Evolutionary conservation across 257 asterid genomes (phyloP).

Genomic region (Plectranthus barbatus): DNA sequence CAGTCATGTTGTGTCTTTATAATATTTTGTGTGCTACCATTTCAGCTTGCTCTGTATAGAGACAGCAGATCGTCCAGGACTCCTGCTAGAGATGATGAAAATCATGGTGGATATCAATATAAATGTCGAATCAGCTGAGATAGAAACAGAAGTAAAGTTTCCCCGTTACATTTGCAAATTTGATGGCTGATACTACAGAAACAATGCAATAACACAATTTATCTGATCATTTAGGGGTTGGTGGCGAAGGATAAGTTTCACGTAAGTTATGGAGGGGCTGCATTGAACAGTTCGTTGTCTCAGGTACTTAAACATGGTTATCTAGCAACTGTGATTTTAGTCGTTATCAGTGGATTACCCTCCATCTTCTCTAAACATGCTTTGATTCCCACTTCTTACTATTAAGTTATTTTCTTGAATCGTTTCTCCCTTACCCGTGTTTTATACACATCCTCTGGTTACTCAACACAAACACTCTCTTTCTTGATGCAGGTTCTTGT

Average conservation of each 20-base stretch:
- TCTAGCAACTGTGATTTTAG: neutral
- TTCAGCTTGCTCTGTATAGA: slow-evolving; percentile 87
- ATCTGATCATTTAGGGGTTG: slow-evolving; percentile 52
- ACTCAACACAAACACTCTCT: too few relatives aligned
- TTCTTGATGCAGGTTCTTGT: slow-evolving; percentile 56
- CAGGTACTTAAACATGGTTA: slow-evolving; percentile 46
- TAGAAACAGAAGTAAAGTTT: slow-evolving; percentile 74
- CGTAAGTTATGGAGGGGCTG: slow-evolving; percentile 90
- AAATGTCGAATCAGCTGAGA: slow-evolving; percentile 90
- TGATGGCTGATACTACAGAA: neutral
- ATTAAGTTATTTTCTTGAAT: too few relatives aligned
- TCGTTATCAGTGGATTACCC: neutral
- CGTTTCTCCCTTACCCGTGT: neutral
- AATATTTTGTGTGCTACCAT: slow-evolving; percentile 8
- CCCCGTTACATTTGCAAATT: neutral
- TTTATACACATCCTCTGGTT: too few relatives aligned
- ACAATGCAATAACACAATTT: slow-evolving; percentile 7
- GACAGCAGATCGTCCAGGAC: slow-evolving; percentile 93
- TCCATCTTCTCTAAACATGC: too few relatives aligned
- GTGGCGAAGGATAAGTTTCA: slow-evolving; percentile 92
- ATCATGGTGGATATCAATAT: slow-evolving; percentile 66
- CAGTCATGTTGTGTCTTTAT: neutral
- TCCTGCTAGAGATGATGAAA: slow-evolving; percentile 77
- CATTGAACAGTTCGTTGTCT: slow-evolving; percentile 80
- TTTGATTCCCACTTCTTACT: slow-evolving; percentile 5